Evolutionary conservation across 2,329 filamentous ascomycete genomes (phyloP), one percentile per base, ranked within the genome.

Genomic region (Penicillium oxalicum): DNA sequence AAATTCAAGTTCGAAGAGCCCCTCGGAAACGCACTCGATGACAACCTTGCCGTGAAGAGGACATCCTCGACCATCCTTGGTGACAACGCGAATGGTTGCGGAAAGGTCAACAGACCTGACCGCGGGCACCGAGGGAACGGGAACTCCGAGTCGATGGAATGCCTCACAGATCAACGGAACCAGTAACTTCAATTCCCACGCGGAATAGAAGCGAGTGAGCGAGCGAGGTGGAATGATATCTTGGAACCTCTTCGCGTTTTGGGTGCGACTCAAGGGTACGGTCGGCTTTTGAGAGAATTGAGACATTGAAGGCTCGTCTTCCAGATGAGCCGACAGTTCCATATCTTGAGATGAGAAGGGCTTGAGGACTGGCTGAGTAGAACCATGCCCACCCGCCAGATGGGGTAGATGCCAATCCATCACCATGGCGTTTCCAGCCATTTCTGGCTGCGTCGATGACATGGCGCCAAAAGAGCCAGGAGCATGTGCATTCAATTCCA

Each of bases 131-230:
- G 69, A 57, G 0, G 82, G 80, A 4, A 86, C 79, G 0, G 88
- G 87, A 2, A 98, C 83, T 55, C 90, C 91, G 35, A 97, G 81
- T 49, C 87, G 83, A 65, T 95, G 88, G 27, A 98, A 75, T 1
- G 89, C 87, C 56, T 90, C 87, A 59, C 81, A 78, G 18, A 98
- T 76, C 66, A 91, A 83, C 44, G 90, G 85, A 0, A 95, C 78
- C 1, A 98, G 80, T 49, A 91, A 79, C 11, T 80, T 74, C 5
- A 88, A 75, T 1, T 88, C 81, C 61, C 91, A 83, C 43, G 85
- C 81, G 0, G 91, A 96, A 70, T 93, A 91, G 77, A 98, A 98
- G 48, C 91, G 86, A 5, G 91, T 91, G 53, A 98, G 81, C 0
- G 87, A 83, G 65, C 94, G 87, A 6, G 86, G 77, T 0, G 93